Conservation (phyloP, 306 rosid genomes). For the Cucumis cinereus region DNA sequence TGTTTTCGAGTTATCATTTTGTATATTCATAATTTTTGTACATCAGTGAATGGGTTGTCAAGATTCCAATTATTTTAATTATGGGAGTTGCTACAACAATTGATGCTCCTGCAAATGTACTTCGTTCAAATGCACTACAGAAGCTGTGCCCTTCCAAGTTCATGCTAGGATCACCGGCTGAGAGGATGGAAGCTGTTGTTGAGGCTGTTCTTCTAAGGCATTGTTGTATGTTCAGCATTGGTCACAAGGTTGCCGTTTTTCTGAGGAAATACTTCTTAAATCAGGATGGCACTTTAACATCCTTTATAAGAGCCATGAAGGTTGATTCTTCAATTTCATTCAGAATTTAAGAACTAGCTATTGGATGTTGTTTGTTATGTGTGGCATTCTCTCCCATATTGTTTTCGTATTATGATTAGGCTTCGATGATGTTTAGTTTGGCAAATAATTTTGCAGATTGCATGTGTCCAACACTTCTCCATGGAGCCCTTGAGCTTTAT, state of each 20-base stretch:
- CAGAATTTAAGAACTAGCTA: neutral
- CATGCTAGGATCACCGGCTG: slow-evolving; percentile 58
- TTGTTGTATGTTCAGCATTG: slow-evolving; percentile 46
- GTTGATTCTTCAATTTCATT: slow-evolving; percentile 26
- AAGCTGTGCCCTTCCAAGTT: slow-evolving; percentile 50
- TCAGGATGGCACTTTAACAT: slow-evolving; percentile 86
- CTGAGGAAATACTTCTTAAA: slow-evolving; percentile 70
- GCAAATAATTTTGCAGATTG: slow-evolving; percentile 39
- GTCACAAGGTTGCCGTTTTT: slow-evolving; percentile 77
- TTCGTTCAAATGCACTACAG: slow-evolving; percentile 67
- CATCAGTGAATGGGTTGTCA: slow-evolving; percentile 75
- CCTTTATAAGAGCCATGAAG: slow-evolving; percentile 85
- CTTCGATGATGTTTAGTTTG: slow-evolving; percentile 15
- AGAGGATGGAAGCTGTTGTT: slow-evolving; percentile 82
- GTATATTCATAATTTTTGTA: slow-evolving; percentile 12
- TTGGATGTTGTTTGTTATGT: neutral
- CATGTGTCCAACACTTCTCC: slow-evolving; percentile 75
- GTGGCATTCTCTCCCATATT: neutral
- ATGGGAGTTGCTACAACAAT: slow-evolving; percentile 85
- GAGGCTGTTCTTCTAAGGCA: slow-evolving; percentile 73
- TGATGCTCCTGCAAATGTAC: slow-evolving; percentile 51
- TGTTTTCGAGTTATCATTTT: slow-evolving; percentile 9
- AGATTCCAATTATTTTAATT: slow-evolving; percentile 66
- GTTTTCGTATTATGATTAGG: slow-evolving; percentile 2
- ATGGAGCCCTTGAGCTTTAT: slow-evolving; percentile 59